Evolutionary conservation across 2,329 filamentous ascomycete genomes (phyloP).

Genomic region (Diaporthe sp.): DNA sequence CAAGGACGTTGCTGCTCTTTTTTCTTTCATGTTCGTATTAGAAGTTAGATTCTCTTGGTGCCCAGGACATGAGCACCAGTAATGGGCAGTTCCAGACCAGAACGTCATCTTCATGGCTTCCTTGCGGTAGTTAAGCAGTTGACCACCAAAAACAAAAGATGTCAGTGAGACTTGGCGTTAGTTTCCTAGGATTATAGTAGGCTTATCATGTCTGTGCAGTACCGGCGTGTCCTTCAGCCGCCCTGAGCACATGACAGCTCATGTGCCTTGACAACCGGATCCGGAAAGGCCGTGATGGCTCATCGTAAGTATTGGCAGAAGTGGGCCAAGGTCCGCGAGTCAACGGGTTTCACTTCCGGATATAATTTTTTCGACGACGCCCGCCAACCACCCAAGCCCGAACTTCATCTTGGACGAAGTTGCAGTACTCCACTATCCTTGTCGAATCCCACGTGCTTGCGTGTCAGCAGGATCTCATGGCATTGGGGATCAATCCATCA

Average conservation of each 20-base stretch:
- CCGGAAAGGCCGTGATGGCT: slow-evolving; percentile 17
- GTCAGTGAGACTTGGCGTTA: background rate
- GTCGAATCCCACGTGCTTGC: slow-evolving; percentile 5
- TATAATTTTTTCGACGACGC: slow-evolving; percentile 9
- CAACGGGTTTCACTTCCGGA: slow-evolving; percentile 27
- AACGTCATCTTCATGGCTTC: background rate
- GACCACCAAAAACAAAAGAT: background rate
- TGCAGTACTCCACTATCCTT: background rate
- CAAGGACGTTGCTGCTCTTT: background rate
- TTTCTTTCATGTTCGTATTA: background rate
- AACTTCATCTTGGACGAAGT: background rate
- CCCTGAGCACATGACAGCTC: background rate
- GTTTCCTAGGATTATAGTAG: background rate
- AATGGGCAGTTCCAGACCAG: background rate
- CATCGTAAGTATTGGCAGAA: background rate
- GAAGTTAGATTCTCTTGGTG: background rate
- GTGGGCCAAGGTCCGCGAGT: slow-evolving; percentile 18
- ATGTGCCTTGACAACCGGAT: background rate
- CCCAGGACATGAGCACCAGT: no score
- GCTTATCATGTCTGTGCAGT: background rate
- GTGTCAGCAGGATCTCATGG: background rate
- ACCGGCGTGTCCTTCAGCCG: background rate
- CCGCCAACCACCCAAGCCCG: background rate
- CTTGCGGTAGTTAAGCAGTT: background rate
- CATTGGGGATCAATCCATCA: background rate